These are phyloP conservation scores for Xylariaceae sp. DNA, from an alignment of 2,329 filamentous ascomycete species.

Conservation along the genomic window DNA sequence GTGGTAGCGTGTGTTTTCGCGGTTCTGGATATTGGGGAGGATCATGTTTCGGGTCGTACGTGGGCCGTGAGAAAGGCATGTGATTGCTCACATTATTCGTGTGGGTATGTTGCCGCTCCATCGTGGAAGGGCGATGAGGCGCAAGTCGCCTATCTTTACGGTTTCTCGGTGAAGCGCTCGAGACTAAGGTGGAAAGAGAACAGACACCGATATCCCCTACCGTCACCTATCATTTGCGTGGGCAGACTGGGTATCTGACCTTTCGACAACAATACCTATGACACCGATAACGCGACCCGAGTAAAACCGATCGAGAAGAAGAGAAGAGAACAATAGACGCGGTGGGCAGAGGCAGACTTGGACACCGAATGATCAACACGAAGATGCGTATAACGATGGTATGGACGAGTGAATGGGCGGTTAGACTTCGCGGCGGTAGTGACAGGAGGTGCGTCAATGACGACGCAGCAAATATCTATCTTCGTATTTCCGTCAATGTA, in stretches of 20 bases:
- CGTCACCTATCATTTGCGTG: neutral
- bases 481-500: neutral
- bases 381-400: neutral
- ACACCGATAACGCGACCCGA: neutral
- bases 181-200: slow-evolving; percentile 14
- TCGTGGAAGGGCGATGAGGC: slow-evolving; percentile 13
- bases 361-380: neutral
- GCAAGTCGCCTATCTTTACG: slow-evolving; percentile 13
- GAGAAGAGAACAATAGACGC: neutral
- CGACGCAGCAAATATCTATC: neutral
- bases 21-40: slow-evolving; percentile 8
- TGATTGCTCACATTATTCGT: slow-evolving; percentile 32
- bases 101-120: slow-evolving; percentile 35
- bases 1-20: slow-evolving; percentile 24
- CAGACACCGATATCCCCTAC: neutral
- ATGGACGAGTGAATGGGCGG: neutral
- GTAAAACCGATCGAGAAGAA: neutral
- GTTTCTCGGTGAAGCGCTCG: slow-evolving; percentile 10
- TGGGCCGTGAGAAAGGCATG: slow-evolving; percentile 38
- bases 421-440: neutral
- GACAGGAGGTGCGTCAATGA: neutral
- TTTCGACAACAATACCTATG: neutral
- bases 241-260: neutral
- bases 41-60: slow-evolving; percentile 26
- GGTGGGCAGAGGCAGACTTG: neutral